phyloP scores from a whole-genome alignment of 441 rosid genomes.

The Populus hybrid region DNA sequence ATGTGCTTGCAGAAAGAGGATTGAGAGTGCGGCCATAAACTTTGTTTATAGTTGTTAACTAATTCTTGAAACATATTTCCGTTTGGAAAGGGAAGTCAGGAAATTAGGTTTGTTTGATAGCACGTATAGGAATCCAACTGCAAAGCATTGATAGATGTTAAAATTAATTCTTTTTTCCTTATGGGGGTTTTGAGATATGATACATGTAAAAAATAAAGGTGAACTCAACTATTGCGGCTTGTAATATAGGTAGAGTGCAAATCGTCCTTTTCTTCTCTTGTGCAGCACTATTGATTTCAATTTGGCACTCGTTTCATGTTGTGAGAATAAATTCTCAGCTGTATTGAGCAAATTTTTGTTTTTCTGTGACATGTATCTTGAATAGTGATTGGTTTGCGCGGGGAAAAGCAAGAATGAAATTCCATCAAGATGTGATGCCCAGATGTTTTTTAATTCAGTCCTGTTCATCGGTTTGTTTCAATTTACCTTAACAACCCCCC shows the following conservation, averaged over 20 bases:
- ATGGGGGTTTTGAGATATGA: slow-evolving; percentile 13
- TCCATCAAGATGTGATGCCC: background rate
- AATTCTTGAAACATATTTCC: slow-evolving; percentile 19
- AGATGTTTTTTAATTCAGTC: background rate
- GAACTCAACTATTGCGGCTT: slow-evolving; percentile 26
- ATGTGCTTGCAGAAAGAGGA: slow-evolving; percentile 71
- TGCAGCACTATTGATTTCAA: background rate
- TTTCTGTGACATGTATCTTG: background rate
- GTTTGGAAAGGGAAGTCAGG: slow-evolving; percentile 11
- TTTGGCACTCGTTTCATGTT: background rate
- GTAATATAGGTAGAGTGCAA: slow-evolving; percentile 31
- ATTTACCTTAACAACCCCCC: background rate
- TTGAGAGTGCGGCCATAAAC: slow-evolving; percentile 67
- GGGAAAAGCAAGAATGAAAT: background rate
- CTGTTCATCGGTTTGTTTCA: background rate
- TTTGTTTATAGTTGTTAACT: slow-evolving; percentile 32
- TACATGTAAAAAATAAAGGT: slow-evolving; percentile 23
- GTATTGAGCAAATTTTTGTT: background rate
- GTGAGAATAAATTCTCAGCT: background rate
- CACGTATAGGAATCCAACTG: slow-evolving; percentile 27
- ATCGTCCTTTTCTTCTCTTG: background rate
- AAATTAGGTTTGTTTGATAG: slow-evolving; percentile 14
- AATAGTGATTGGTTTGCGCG: background rate
- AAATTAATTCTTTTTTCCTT: slow-evolving; percentile 10
- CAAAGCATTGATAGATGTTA: slow-evolving; percentile 11